Evolutionary conservation across 306 rosid species (phyloP), one percentile per base, ranked within the genome.

Genomic region (Hippophae rhamnoides): DNA sequence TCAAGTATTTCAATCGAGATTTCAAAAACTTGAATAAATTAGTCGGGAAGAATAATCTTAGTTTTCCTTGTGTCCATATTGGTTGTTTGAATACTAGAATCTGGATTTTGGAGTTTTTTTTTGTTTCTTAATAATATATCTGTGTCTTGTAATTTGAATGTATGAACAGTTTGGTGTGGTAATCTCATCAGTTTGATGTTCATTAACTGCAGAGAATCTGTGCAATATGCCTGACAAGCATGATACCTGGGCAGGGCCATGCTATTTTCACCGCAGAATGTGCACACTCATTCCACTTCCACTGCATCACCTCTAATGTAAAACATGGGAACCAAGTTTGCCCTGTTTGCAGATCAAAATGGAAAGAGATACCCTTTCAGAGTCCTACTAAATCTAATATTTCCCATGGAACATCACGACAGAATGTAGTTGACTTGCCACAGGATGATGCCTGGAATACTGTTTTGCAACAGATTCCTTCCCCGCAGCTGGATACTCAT

Each of bases 241-340:
- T 88, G 86, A 83, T 81, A 74, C 57, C 93, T 26, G 99, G 99
- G 56, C 76, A 78, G 31, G 90, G 99, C 23, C 86, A 82, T 52
- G 99, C 99, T 76, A 86, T 93, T 73, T 93, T 93, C 60, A 92
- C 97, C 52, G 99, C 95, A 66, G 99, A 88, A 64, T 92, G 99
- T 62, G 80, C 99, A 56, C 99, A 93, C 59, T 72, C 99, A 50
- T 93, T 93, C 74, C 99, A 93, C 52, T 93, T 93, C 71, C 93
- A 88, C 7, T 93, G 97, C 72, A 93, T 93, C 66, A 74, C 99
- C 63, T 86, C 95, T 1, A 93, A 86, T 72, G 97, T 93, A 47
- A 93, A 81, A 70, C 84, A 93, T 6, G 99, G 99, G 67, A 88
- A 86, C 70, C 84, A 73, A 66, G 65, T 84, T 55, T 92, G 99